Conservation (phyloP, 1,139 yeast species). For the Hanseniaspora sp. region DNA sequence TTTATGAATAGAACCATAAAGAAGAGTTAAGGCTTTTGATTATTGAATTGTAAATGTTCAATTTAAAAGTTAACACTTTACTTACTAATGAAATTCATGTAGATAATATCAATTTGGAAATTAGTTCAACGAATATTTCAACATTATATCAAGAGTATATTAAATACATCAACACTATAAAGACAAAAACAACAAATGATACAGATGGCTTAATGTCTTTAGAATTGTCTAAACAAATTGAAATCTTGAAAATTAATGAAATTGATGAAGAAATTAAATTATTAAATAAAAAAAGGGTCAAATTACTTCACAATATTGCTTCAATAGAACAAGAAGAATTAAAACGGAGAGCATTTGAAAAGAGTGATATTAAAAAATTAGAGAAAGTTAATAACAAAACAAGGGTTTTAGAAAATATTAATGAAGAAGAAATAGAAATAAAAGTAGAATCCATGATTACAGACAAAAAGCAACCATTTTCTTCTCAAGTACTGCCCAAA, state of each 20-base stretch:
- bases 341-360: slow-evolving; percentile 33
- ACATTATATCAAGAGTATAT: neutral
- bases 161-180: neutral
- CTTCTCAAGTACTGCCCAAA: slow-evolving; percentile 4
- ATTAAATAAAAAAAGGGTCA: slow-evolving; percentile 39
- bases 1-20: too few species aligned
- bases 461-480: slow-evolving; percentile 33
- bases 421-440: neutral
- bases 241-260: slow-evolving; percentile 51
- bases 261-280: slow-evolving; percentile 46
- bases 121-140: neutral
- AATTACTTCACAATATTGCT: slow-evolving; percentile 48
- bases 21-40: too few species aligned
- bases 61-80: neutral
- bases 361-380: slow-evolving; percentile 28
- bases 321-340: slow-evolving; percentile 48
- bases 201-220: slow-evolving; percentile 40
- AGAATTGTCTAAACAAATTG: slow-evolving; percentile 52
- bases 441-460: neutral
- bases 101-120: neutral
- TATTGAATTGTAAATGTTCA: too few species aligned
- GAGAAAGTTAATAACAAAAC: slow-evolving; percentile 16
- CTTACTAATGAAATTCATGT: neutral
- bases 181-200: neutral
- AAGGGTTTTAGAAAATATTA: neutral